These are phyloP conservation scores for Sanghuangporus sanghuang DNA, from an alignment of 1,284 basidiomycete genomes.

Conservation along the genomic window DNA sequence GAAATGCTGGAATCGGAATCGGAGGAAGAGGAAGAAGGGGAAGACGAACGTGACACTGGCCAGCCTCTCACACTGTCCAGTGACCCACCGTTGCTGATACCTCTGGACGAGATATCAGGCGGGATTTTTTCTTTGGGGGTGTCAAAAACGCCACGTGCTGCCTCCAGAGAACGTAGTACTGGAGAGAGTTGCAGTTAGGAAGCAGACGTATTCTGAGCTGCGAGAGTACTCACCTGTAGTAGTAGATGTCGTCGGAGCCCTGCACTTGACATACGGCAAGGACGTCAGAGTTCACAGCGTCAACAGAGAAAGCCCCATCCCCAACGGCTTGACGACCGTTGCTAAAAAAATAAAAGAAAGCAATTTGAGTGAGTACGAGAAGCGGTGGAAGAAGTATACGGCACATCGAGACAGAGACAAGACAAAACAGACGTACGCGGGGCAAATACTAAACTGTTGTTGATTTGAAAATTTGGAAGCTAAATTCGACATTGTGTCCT, in stretches of 20 bases:
- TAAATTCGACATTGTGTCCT: conserved; percentile 61
- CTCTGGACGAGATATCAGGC: conserved; percentile 50
- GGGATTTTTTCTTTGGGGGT: conserved; percentile 81
- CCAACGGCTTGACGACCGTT: conserved; percentile 91
- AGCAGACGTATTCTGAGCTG: conserved; percentile 49
- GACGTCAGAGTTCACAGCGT: conserved; percentile 66
- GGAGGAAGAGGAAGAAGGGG: conserved; percentile 36
- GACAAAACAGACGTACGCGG: conserved; percentile 56
- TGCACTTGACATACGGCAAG: conserved; percentile 79
- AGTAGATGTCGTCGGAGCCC: conserved; percentile 76
- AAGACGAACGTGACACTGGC: conserved; percentile 23
- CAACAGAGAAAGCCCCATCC: conserved; percentile 81
- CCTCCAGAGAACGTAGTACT: conserved; percentile 20
- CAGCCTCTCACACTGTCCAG: conserved; percentile 85
- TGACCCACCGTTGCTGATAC: conserved; percentile 54
- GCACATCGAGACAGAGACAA: conserved; percentile 28
- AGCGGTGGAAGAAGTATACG: conserved; percentile 18
- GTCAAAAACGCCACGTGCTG: conserved; percentile 82
- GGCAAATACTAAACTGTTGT: conserved; percentile 84
- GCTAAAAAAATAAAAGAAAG: conserved; percentile 42
- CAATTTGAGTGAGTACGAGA: conserved; percentile 4
- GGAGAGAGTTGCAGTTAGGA: neutral
- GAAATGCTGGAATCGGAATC: conserved; percentile 35
- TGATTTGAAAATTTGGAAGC: conserved; percentile 64
- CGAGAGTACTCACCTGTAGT: conserved; percentile 61